A percentile compares a stretch with the other conserved stretches of the same genome.
phyloP scores from a whole-genome alignment of 1,139 yeast species.

The Yamadazyma songkhlaensis region DNA sequence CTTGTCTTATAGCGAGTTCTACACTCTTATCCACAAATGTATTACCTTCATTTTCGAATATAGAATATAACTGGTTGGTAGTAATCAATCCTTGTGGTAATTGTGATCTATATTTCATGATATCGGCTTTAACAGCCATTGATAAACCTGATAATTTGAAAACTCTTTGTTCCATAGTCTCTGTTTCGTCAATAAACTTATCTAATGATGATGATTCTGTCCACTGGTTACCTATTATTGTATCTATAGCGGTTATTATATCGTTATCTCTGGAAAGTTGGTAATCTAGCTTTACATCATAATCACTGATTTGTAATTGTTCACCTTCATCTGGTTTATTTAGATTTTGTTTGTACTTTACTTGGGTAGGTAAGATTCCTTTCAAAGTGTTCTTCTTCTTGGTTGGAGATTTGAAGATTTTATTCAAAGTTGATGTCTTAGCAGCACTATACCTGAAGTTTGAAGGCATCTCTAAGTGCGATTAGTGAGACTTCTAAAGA shows the following conservation, averaged over 20 bases:
- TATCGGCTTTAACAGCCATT: constrained; percentile 35
- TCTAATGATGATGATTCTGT: constrained; percentile 25
- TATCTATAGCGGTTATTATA: constrained; percentile 32
- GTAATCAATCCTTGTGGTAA: constrained; percentile 38
- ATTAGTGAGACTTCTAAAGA: not conserved
- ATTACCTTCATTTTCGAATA: constrained; percentile 38
- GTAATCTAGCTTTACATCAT: constrained; percentile 40
- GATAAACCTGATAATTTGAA: constrained; percentile 36
- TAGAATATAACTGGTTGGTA: constrained; percentile 38
- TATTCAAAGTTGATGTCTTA: constrained; percentile 34
- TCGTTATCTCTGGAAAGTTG: constrained; percentile 32
- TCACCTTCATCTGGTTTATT: constrained; percentile 4
- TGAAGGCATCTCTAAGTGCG: constrained; percentile 21
- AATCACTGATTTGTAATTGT: constrained; percentile 26
- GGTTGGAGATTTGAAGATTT: constrained; percentile 21
- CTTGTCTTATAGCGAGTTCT: constrained; percentile 34
- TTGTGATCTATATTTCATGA: constrained; percentile 32
- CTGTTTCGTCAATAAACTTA: constrained; percentile 1
- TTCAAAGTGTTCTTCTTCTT: constrained; percentile 21
- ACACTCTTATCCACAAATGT: constrained; percentile 44
- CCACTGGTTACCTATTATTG: constrained; percentile 39
- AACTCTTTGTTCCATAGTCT: constrained; percentile 26
- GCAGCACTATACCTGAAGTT: constrained; percentile 42
- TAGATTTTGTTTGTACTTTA: constrained; percentile 21
- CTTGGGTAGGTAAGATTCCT: constrained; percentile 25